These are phyloP conservation scores for Rhizoclosmatium globosum DNA, from an alignment of 192 early-diverging fungal species.

Conservation along the genomic window DNA sequence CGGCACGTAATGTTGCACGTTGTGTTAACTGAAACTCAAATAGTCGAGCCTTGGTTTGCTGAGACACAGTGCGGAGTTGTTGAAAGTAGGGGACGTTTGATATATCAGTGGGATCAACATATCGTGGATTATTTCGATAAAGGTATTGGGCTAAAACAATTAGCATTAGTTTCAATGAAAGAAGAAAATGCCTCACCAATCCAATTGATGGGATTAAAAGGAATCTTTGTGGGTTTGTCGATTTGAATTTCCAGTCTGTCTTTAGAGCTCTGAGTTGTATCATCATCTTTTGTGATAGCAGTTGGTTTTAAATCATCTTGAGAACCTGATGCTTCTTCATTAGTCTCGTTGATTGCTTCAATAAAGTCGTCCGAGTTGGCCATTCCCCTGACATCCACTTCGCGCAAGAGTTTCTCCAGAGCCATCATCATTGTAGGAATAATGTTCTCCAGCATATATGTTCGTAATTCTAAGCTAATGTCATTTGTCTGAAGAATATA, in stretches of 20 bases:
- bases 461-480: constrained; percentile 48
- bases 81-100: constrained; percentile 49
- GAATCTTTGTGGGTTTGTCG: constrained; percentile 44
- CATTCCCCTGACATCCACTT: constrained; percentile 46
- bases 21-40: constrained; percentile 52
- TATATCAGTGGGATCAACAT: constrained; percentile 48
- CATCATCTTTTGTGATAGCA: constrained; percentile 12
- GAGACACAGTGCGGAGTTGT: constrained; percentile 41
- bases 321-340: no score
- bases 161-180: neutral
- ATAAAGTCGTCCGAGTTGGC: constrained; percentile 12
- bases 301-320: neutral
- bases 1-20: constrained; percentile 47
- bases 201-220: constrained; percentile 65
- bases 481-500: constrained; percentile 47
- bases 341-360: constrained; percentile 2
- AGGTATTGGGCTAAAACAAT: constrained; percentile 59
- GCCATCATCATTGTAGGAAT: constrained; percentile 58
- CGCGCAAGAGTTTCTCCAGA: constrained; percentile 55
- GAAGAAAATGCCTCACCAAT: constrained; percentile 47
- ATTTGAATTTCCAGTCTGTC: constrained; percentile 28
- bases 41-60: constrained; percentile 50
- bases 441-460: constrained; percentile 59
- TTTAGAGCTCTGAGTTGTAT: neutral
- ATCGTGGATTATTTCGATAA: constrained; percentile 64